Base-by-base conservation (phyloP, 1,139 yeast species). In the Diutina catenulata region DNA sequence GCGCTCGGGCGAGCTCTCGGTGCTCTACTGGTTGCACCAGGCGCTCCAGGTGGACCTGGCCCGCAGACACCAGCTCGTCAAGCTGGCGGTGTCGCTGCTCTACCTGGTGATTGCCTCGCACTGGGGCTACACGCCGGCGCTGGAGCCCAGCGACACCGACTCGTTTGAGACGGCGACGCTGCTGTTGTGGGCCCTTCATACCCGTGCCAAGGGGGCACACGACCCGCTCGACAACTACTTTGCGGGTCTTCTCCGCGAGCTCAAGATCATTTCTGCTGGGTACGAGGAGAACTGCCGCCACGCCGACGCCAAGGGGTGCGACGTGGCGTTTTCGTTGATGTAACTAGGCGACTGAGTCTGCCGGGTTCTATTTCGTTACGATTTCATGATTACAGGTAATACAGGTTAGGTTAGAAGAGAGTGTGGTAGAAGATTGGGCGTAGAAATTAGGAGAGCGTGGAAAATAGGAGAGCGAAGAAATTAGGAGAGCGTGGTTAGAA, bases 251-350 rank as follows among this genome's bases (percentile, higher is more conserved):
- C 21, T 31, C 10, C 35, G 35, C 9, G 35, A 31, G 35, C 25
- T 31, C 6, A 31, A 31, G 10, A 13, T 31, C n/a, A 21, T 31
- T 13, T 13, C 24, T 9, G 25, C 25, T 4, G 18, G 25, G 6
- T 31, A 31, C 11, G 25, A 31, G 16, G 35, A 25, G 10, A 25
- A 31, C 11, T 10, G 9, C 19, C 14, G 11, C 3, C 35, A n/a
- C 5, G 35, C 25, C 11, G 35, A 31, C 14, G 24, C 35, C 14
- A 19, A 20, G 13, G 18, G 35, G 16, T 31, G 35, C n/a, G 35
- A 31, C 18, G 8, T 31, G 8, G 35, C 35, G 10, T 31, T 13
- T 15, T 31, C 35, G 25, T 31, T 31, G 25, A 31, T 31, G 35
- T 31, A 13, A 31, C 6, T 9, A 6, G 9, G 23, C 23, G 6